phyloP scores from a whole-genome alignment of 768 basidiomycete genomes.

The Cystofilobasidium bisporidii region DNA sequence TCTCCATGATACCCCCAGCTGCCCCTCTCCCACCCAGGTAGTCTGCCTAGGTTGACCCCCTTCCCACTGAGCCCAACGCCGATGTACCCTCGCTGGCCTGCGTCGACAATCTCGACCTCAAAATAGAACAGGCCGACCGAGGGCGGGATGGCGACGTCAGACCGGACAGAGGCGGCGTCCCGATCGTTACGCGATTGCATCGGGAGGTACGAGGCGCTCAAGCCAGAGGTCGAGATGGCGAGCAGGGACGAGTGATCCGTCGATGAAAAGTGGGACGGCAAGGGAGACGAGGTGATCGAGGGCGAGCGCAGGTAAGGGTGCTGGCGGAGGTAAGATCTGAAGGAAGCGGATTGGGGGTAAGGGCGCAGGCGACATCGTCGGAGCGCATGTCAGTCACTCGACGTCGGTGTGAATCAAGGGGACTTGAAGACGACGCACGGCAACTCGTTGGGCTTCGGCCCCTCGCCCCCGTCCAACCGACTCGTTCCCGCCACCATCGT shows the following conservation, averaged over 20 bases:
- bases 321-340: background rate
- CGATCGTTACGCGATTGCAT: constrained; percentile 45
- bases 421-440: too few relatives aligned
- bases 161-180: constrained; percentile 75
- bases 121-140: constrained; percentile 91
- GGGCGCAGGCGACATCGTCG: too few relatives aligned
- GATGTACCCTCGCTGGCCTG: constrained; percentile 60
- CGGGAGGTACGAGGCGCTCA: constrained; percentile 8
- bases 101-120: constrained; percentile 74
- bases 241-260: constrained; percentile 25
- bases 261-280: constrained; percentile 27
- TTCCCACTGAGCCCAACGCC: constrained; percentile 44
- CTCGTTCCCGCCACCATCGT: background rate
- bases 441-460: too few relatives aligned
- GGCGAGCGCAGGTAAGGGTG: constrained; percentile 20
- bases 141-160: constrained; percentile 65
- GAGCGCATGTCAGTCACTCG: too few relatives aligned
- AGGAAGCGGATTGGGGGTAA: too few relatives aligned
- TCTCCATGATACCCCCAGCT: constrained; percentile 41
- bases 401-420: too few relatives aligned
- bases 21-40: constrained; percentile 40
- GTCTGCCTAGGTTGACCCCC: constrained; percentile 30
- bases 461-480: too few relatives aligned
- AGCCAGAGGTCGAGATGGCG: constrained; percentile 9
- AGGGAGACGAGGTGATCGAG: background rate